These are phyloP conservation scores for Crithidia acanthocephali DNA, from an alignment of 208 protist genomes.

Conservation along the genomic window DNA sequence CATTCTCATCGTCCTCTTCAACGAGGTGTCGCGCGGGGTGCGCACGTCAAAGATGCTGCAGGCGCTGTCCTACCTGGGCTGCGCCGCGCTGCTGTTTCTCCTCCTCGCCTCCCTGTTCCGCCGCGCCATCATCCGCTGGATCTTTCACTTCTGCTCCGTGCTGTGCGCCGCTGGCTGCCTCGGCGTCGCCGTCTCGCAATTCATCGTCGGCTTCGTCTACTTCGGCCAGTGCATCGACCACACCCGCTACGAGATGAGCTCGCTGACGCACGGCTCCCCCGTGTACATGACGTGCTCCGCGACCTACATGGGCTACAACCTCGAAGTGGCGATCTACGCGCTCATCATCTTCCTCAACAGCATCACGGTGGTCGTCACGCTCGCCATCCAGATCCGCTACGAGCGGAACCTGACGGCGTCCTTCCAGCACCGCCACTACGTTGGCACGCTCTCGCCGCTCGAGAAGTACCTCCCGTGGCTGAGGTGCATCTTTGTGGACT, in stretches of 20 bases:
- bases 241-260: constrained; percentile 14
- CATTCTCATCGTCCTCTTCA: constrained; percentile 47
- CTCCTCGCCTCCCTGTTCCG: constrained; percentile 35
- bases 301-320: constrained; percentile 37
- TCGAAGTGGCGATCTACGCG: constrained; percentile 39
- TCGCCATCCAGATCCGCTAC: constrained; percentile 28
- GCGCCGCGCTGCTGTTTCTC: constrained; percentile 37
- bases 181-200: constrained; percentile 33
- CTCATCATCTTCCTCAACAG: constrained; percentile 38
- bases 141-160: constrained; percentile 18
- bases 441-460: constrained; percentile 24
- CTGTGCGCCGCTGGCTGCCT: constrained; percentile 27
- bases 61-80: constrained; percentile 41
- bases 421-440: constrained; percentile 34
- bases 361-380: constrained; percentile 30
- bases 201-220: constrained; percentile 31
- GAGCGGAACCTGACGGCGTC: constrained; percentile 23
- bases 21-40: constrained; percentile 27
- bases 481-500: constrained; percentile 30
- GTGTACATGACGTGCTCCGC: constrained; percentile 35
- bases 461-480: constrained; percentile 17
- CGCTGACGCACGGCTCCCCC: constrained; percentile 8
- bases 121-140: constrained; percentile 16
- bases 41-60: constrained; percentile 20
- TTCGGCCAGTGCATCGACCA: constrained; percentile 33